These are phyloP conservation scores for Yamadazyma kitorensis DNA, from an alignment of 805 yeast genomes.

Conservation along the genomic window DNA sequence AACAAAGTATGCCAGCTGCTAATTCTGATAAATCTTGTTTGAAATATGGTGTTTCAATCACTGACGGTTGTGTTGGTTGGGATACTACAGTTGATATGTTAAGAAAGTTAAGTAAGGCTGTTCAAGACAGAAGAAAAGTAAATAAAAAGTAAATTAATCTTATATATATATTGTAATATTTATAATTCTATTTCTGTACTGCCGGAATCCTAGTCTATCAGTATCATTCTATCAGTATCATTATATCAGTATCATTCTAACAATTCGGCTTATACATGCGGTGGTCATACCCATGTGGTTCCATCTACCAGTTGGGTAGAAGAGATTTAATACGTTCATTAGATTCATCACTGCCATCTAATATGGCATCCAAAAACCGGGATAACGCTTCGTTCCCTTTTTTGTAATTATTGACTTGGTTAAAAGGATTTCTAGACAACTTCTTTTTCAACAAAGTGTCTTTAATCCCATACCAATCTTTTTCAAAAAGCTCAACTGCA, in stretches of 20 bases:
- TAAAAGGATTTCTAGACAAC: conserved; percentile 54
- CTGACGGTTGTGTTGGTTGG: conserved; percentile 97
- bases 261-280: no score
- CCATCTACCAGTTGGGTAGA: conserved; percentile 2
- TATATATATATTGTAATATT: conserved; percentile 2
- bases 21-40: conserved; percentile 58
- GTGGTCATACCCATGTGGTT: no score
- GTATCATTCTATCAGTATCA: neutral
- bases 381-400: conserved; percentile 20
- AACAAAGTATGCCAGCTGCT: conserved; percentile 80
- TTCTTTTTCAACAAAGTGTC: conserved; percentile 48
- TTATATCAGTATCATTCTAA: no score
- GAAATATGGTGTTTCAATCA: conserved; percentile 90
- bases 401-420: conserved; percentile 37
- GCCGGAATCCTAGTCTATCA: neutral
- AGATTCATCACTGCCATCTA: conserved; percentile 9
- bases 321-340: conserved; percentile 2
- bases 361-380: conserved; percentile 14
- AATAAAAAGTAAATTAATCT: conserved; percentile 6
- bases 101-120: conserved; percentile 71
- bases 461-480: conserved; percentile 58
- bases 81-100: conserved; percentile 76
- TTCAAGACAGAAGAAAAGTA: conserved; percentile 64
- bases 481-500: conserved; percentile 53
- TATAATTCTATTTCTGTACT: neutral